These are phyloP conservation scores for Boletus eberwhitei DNA, from an alignment of 768 basidiomycete species.

Conservation along the genomic window DNA sequence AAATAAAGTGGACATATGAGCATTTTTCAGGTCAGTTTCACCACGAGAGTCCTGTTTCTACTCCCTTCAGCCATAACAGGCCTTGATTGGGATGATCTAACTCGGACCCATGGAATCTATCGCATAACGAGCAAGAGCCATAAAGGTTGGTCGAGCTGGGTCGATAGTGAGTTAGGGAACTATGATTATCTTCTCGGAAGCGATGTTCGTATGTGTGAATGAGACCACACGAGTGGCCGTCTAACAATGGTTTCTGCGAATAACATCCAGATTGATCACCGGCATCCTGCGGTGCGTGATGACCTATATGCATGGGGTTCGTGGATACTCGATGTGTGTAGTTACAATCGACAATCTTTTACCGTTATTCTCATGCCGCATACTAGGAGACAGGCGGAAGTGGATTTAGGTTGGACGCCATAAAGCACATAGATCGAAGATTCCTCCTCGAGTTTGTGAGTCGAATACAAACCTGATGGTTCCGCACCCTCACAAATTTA, in stretches of 20 bases:
- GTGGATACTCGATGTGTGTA: slow-evolving; percentile 64
- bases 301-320: slow-evolving; percentile 76
- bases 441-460: slow-evolving; percentile 69
- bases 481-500: neutral
- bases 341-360: neutral
- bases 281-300: slow-evolving; percentile 73
- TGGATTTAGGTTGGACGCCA: slow-evolving; percentile 87
- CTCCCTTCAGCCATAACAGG: slow-evolving; percentile 40
- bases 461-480: neutral
- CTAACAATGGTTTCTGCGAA: slow-evolving; percentile 10
- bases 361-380: neutral
- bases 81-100: slow-evolving; percentile 78
- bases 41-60: neutral
- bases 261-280: slow-evolving; percentile 66
- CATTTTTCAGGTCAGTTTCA: slow-evolving; percentile 69
- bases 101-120: slow-evolving; percentile 62
- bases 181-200: slow-evolving; percentile 80
- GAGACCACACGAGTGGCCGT: neutral
- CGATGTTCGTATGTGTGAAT: slow-evolving; percentile 46
- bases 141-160: slow-evolving; percentile 78
- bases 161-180: slow-evolving; percentile 83
- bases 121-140: slow-evolving; percentile 64
- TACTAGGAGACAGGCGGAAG: slow-evolving; percentile 59
- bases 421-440: slow-evolving; percentile 79
- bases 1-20: slow-evolving; percentile 67